phyloP scores from a whole-genome alignment of 768 basidiomycete species.

The Lactarius psammicola region DNA sequence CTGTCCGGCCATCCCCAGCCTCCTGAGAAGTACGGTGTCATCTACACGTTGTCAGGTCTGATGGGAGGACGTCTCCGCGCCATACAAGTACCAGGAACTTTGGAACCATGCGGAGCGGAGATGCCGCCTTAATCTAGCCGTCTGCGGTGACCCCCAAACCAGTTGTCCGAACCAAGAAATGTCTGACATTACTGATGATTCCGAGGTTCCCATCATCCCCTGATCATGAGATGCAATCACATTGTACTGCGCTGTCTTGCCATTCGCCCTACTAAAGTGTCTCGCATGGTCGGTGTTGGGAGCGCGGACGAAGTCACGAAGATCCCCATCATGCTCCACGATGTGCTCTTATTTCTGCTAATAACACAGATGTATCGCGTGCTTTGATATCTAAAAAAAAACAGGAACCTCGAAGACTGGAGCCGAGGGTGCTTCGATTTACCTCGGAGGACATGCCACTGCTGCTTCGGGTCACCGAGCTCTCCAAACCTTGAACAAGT shows the following conservation, averaged over 20 bases:
- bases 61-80: conserved; percentile 80
- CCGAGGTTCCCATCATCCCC: conserved; percentile 69
- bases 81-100: conserved; percentile 60
- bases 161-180: conserved; percentile 83
- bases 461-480: conserved; percentile 50
- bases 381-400: conserved; percentile 64
- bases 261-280: conserved; percentile 57
- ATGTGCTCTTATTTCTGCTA: conserved; percentile 53
- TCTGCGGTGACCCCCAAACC: conserved; percentile 85
- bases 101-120: neutral
- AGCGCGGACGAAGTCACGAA: conserved; percentile 64
- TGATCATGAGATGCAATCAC: conserved; percentile 60
- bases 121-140: conserved; percentile 77
- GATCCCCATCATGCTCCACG: conserved; percentile 80
- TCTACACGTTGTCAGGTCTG: conserved; percentile 62
- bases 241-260: conserved; percentile 76
- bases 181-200: conserved; percentile 96
- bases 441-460: conserved; percentile 64
- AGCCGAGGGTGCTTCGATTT: conserved; percentile 55
- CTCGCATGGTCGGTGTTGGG: conserved; percentile 47
- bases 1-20: conserved; percentile 60
- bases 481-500: conserved; percentile 80
- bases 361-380: conserved; percentile 79
- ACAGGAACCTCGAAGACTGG: conserved; percentile 60
- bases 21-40: conserved; percentile 58